Evolutionary conservation across 1,284 basidiomycete genomes (phyloP).

Genomic region (Ceraceosorus bombacis): DNA sequence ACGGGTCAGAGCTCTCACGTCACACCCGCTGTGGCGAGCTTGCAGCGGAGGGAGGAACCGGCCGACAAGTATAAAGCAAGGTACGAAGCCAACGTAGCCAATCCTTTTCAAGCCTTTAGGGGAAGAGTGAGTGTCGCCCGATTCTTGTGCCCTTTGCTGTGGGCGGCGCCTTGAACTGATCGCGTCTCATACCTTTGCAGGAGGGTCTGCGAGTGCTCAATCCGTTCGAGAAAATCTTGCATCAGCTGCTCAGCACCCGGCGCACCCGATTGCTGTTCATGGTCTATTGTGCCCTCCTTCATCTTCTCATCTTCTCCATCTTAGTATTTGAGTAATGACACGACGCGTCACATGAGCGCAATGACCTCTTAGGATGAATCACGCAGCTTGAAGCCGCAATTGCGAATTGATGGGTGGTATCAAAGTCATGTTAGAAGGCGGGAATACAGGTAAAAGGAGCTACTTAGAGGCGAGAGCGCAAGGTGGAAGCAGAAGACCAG

Average conservation of each 20-base stretch:
- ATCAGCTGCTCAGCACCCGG: constrained; percentile 72
- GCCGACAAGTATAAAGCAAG: constrained; percentile 70
- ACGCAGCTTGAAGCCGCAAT: too few relatives aligned
- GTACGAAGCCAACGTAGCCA: constrained; percentile 84
- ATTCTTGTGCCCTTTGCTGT: too few relatives aligned
- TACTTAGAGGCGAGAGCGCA: too few relatives aligned
- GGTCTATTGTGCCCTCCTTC: constrained; percentile 68
- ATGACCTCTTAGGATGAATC: too few relatives aligned
- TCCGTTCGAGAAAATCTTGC: constrained; percentile 78
- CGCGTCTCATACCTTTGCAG: too few relatives aligned
- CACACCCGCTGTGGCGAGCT: constrained; percentile 49
- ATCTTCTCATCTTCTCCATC: constrained; percentile 70
- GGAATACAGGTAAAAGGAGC: too few relatives aligned
- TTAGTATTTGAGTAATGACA: too few relatives aligned
- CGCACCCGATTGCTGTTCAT: constrained; percentile 63
- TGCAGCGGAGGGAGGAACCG: neutral
- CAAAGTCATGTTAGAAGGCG: too few relatives aligned
- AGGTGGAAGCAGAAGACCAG: too few relatives aligned
- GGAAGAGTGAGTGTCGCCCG: constrained; percentile 67
- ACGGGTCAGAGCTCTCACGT: constrained; percentile 50
- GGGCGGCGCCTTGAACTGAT: too few relatives aligned
- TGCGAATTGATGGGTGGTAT: too few relatives aligned
- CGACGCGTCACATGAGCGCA: too few relatives aligned
- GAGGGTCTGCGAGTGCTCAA: constrained; percentile 55
- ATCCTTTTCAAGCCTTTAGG: constrained; percentile 93